These are phyloP conservation scores for Asclepias syriaca DNA, from an alignment of 257 asterid species.

Conservation along the genomic window DNA sequence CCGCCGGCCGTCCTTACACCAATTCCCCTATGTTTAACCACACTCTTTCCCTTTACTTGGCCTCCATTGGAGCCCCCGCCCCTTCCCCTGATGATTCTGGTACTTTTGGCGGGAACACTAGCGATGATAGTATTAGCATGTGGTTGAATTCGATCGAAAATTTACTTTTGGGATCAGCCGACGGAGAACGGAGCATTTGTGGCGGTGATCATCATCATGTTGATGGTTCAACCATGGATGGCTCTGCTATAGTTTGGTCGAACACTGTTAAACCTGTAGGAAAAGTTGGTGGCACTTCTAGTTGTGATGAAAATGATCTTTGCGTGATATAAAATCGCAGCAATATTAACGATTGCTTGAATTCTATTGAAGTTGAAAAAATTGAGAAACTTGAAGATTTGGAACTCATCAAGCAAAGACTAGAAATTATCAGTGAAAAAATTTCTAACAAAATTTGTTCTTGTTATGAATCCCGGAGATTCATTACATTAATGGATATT, in stretches of 20 bases:
- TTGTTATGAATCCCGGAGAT: too few species aligned
- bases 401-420: not conserved
- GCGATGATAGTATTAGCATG: too few species aligned
- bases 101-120: not conserved
- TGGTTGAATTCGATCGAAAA: too few species aligned
- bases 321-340: not conserved
- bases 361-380: not conserved
- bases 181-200: too few species aligned
- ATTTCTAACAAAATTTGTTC: not conserved
- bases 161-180: too few species aligned
- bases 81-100: not conserved
- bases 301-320: too few species aligned
- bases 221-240: too few species aligned
- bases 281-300: too few species aligned
- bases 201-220: too few species aligned
- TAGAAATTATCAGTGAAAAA: not conserved
- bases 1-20: conserved; percentile 2
- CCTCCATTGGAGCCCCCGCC: not conserved
- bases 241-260: too few species aligned
- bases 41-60: not conserved
- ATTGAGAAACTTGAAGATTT: not conserved
- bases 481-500: too few species aligned
- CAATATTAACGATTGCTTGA: not conserved
- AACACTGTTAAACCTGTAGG: too few species aligned
- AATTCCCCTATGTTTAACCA: not conserved